Percentiles rank a stretch among this genome's conserved stretches.
Conservation (phyloP, 306 rosid genomes). For the Cucurbita ficifolia region DNA sequence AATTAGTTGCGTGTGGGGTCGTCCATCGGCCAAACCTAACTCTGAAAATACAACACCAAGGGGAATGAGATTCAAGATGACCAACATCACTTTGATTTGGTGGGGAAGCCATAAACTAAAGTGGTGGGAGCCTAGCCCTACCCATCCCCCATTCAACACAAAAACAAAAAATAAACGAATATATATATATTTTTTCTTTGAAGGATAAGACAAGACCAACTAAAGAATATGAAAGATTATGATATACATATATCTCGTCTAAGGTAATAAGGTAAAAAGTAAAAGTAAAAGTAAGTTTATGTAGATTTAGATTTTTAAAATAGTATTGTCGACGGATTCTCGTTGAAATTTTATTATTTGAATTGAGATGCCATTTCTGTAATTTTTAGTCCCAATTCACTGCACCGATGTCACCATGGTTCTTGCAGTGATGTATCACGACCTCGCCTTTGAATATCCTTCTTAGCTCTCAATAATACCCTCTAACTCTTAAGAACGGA, state of each 20-base stretch:
- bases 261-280: too few species aligned
- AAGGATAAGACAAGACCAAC: background rate
- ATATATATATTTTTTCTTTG: background rate
- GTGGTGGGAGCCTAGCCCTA: background rate
- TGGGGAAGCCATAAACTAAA: conserved; percentile 7
- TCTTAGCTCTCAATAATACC: too few species aligned
- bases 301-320: too few species aligned
- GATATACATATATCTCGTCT: too few species aligned
- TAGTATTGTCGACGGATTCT: background rate
- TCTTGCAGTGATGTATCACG: too few species aligned
- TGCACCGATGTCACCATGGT: too few species aligned
- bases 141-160: background rate
- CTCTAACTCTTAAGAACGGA: too few species aligned
- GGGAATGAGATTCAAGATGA: conserved; percentile 2
- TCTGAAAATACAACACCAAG: background rate
- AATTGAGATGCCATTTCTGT: background rate
- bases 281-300: too few species aligned
- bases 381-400: background rate
- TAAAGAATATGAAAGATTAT: too few species aligned
- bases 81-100: background rate
- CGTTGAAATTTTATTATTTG: background rate
- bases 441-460: too few species aligned
- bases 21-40: too few species aligned
- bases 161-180: background rate
- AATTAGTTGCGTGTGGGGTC: background rate